Base-by-base conservation (phyloP, 495 filamentous ascomycete genomes). In the Aspergillus campestris region DNA sequence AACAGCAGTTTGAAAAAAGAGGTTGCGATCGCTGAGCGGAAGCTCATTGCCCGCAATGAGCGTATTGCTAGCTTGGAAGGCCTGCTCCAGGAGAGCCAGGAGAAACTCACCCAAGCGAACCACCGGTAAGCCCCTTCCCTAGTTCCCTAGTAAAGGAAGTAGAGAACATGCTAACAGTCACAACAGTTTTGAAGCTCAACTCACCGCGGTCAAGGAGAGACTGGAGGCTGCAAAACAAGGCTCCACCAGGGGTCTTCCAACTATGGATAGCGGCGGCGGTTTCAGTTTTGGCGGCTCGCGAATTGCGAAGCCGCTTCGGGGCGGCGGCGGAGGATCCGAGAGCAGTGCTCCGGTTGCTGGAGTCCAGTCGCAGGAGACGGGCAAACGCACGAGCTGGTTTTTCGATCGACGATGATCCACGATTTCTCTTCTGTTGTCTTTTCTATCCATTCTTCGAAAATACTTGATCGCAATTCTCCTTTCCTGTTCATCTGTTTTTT, bases 1-100 rank as follows among this genome's bases (percentile, higher is more conserved):
- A 98, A 98, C 65, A 83, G 84, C 53, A 83, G 81, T 44, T 70
- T 98, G 50, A 98, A 98, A 79, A 98, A 98, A 71, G 92, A 98
- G 66, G 92, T 98, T 40, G 92, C 92, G 30, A 97, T 98, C 59
- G 94, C 92, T 3, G 92, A 97, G 71, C 80, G 94, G 49, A 98
- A 98, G 64, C 78, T 98, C 38, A 90, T 94, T 60, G 92, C 92
- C 10, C 73, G 92, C 46, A 97, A 96, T 61, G 92, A 98, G 72
- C 86, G 92, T 42, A 98, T 98, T 57, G 82, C 89, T 57, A 89
- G 84, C 59, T 69, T 98, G 33, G 92, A 98, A 71, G 79, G 71
- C 56, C 72, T 98, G 64, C 80, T 98, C 51, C 90, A 94, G 66
- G 92, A 98, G 60, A 92, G 86, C 56, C 92, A 97, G 69, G 92